Evolutionary conservation across 345 rosid species (phyloP).

Genomic region (Xanthoceras sorbifolium): DNA sequence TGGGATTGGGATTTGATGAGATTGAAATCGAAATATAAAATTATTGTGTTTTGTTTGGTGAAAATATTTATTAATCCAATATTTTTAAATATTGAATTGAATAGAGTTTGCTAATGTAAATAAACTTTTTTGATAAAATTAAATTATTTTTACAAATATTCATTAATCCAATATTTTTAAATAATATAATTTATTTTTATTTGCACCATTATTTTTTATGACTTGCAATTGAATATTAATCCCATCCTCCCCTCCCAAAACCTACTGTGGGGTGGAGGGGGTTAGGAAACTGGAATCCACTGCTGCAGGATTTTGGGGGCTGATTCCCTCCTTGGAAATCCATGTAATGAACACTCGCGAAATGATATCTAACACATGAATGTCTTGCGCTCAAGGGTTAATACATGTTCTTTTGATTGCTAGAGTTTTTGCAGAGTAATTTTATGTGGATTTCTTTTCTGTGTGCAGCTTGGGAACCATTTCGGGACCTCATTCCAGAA

Average conservation of each 20-base stretch:
- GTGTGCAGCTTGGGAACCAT: constrained; percentile 84
- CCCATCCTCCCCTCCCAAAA: background rate
- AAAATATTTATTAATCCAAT: too few relatives aligned
- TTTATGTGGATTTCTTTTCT: constrained; percentile 14
- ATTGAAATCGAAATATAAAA: background rate
- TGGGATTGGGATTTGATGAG: background rate
- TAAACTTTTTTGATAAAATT: background rate
- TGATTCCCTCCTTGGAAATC: background rate
- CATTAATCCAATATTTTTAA: too few relatives aligned
- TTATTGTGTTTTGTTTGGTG: background rate
- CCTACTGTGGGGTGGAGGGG: background rate
- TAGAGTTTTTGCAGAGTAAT: background rate
- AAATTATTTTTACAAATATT: too few relatives aligned
- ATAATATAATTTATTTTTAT: too few relatives aligned
- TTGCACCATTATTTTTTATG: too few relatives aligned
- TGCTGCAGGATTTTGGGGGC: background rate
- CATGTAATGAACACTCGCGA: background rate
- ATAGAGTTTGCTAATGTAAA: background rate
- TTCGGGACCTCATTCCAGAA: constrained; percentile 92
- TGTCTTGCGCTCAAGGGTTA: background rate
- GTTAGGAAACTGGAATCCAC: background rate
- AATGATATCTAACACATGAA: background rate
- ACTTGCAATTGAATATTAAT: too few relatives aligned
- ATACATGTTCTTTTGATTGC: background rate
- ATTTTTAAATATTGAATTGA: background rate